Conservation (phyloP, 192 early-diverging fungal genomes). For the Fimicolochytrium jonesii region DNA sequence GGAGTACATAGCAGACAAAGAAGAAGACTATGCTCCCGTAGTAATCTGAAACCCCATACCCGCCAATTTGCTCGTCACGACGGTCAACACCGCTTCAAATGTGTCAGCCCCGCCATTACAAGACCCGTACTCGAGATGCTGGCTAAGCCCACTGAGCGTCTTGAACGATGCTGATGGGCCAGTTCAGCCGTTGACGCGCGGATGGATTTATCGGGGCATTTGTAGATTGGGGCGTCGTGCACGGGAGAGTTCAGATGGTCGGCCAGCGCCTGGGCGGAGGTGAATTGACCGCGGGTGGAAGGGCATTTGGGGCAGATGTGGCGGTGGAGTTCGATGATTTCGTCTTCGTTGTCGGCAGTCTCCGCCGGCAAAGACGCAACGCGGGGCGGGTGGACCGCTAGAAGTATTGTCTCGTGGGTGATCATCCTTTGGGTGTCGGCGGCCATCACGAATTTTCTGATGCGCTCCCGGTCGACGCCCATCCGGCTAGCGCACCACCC, state of each 20-base stretch:
- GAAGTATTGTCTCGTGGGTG: too few relatives aligned
- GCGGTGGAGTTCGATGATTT: conserved; percentile 1
- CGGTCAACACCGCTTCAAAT: background rate
- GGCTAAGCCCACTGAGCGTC: conserved; percentile 4
- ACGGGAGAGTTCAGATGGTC: background rate
- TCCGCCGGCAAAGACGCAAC: too few relatives aligned
- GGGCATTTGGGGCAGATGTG: background rate
- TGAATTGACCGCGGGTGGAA: background rate
- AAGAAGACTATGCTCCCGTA: too few relatives aligned
- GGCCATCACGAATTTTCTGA: background rate
- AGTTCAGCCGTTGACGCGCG: background rate
- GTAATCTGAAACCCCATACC: too few relatives aligned
- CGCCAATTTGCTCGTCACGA: background rate
- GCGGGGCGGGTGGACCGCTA: too few relatives aligned
- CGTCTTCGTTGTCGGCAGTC: background rate
- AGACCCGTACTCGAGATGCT: background rate
- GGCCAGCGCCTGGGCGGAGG: background rate
- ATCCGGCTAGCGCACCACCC: background rate
- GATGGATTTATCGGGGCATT: background rate
- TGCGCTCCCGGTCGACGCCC: background rate
- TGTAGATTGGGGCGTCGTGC: background rate
- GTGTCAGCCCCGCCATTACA: background rate
- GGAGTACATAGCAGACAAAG: too few relatives aligned
- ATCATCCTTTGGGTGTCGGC: background rate
- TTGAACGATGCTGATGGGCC: background rate